Evolutionary conservation across 805 yeast species (phyloP).

Genomic region (Starmerella tilneyi): DNA sequence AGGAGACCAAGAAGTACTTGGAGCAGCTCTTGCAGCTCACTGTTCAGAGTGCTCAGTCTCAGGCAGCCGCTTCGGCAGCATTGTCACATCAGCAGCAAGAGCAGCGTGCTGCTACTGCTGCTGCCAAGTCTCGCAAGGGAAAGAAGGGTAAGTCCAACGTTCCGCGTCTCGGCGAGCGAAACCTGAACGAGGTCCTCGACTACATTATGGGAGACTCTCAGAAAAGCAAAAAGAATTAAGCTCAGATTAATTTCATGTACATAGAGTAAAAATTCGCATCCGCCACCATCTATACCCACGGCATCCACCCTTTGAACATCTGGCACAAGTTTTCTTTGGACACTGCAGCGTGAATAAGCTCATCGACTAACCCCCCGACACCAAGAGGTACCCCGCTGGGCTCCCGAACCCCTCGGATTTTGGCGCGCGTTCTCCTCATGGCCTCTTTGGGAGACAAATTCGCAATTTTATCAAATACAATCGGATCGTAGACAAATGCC

Average conservation of each 20-base stretch:
- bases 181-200: constrained; percentile 55
- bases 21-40: constrained; percentile 45
- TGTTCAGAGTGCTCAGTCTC: constrained; percentile 28
- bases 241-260: background rate
- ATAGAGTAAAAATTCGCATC: background rate
- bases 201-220: constrained; percentile 38
- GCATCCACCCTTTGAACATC: constrained; percentile 94
- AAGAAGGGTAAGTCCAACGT: background rate
- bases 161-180: constrained; percentile 28
- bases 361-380: constrained; percentile 86
- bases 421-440: constrained; percentile 59
- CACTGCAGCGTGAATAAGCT: constrained; percentile 71
- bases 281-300: constrained; percentile 44
- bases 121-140: background rate
- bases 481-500: constrained; percentile 85
- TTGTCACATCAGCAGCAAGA: background rate
- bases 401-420: constrained; percentile 72
- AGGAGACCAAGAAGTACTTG: constrained; percentile 57
- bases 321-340: constrained; percentile 58
- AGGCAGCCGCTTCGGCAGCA: constrained; percentile 1
- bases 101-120: background rate
- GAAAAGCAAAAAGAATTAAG: too few species aligned
- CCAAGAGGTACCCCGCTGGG: constrained; percentile 79
- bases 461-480: constrained; percentile 43
- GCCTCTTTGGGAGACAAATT: constrained; percentile 38